Evolutionary conservation across 2,329 filamentous ascomycete genomes (phyloP), one percentile per base, ranked within the genome.

Genomic region (Uncinocarpus reesii): DNA sequence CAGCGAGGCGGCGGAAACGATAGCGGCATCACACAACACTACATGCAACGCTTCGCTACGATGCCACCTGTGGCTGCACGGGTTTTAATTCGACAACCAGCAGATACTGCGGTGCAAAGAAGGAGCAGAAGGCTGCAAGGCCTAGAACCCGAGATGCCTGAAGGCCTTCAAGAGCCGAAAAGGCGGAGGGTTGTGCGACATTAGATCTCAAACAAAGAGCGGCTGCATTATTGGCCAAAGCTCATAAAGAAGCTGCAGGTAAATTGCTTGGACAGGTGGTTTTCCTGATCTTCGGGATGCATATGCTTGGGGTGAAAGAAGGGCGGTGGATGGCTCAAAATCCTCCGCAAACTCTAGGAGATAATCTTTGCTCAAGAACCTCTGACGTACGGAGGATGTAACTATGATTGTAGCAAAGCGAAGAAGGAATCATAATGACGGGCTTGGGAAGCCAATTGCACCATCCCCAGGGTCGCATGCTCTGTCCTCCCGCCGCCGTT

Each of bases 41-140:
- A 8, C 32, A 37, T 29, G 24, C 32, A 37, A 28, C n/a, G 21
- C 3, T 32, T 32, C 15, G 7, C 6, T 29, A 11, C 10, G 7
- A 31, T 16, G 18, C 7, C 23, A 29, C 23, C 21, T 6, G 10
- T 15, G 8, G 34, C 31, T 16, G 20, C 3, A 3, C 16, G 32
- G 21, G 10, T 2, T 8, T 8, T 11, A 16, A 5, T 18, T 23
- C 36, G 10, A 16, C 24, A 23, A 35, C 10, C 4, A 24, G 10
- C 31, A 13, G 18, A 42, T 16, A 23, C 4, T 13, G 5, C 23
- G 3, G 28, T 21, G 28, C 23, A n/a, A 15, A 34, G 48, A 41
- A 38, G 34, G 38, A 50, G 48, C 21, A 20, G 42, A 28, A 50
- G 48, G 20, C 6, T 50, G 16, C 42, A 34, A 24, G 42, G 42